Percentiles rank a stretch among this genome's conserved stretches.
Evolutionary conservation across 352 stramenopile species (phyloP).

Genomic region (Pythium oligandrum): DNA sequence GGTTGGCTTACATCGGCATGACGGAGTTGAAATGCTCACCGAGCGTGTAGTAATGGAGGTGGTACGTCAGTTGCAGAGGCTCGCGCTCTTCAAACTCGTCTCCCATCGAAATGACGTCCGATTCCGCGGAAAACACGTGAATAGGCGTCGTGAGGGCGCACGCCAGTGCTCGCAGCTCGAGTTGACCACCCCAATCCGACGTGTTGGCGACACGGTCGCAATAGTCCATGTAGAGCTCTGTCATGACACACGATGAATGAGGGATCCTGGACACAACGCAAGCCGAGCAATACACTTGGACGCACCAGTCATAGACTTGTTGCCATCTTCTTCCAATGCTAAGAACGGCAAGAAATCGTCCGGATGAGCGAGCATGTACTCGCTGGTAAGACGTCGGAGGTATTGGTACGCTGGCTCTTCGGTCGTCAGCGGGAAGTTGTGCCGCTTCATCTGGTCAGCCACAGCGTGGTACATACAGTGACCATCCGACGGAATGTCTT

Average conservation of each 20-base stretch:
- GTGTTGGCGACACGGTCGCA: slow-evolving; percentile 87
- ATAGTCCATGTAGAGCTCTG: slow-evolving; percentile 89
- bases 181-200: slow-evolving; percentile 95
- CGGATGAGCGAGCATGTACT: slow-evolving; percentile 76
- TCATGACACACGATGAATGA: neutral
- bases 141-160: slow-evolving; percentile 86
- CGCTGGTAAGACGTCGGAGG: slow-evolving; percentile 61
- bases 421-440: slow-evolving; percentile 21
- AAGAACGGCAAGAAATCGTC: slow-evolving; percentile 93
- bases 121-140: slow-evolving; percentile 89
- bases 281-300: neutral
- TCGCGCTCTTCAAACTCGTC: slow-evolving; percentile 63
- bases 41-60: slow-evolving; percentile 98
- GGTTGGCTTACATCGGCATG: slow-evolving; percentile 6
- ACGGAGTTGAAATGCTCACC: slow-evolving; percentile 99
- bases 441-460: slow-evolving; percentile 84
- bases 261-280: neutral
- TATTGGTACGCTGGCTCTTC: slow-evolving; percentile 52
- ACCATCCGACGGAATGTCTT: slow-evolving; percentile 94
- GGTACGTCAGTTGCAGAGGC: slow-evolving; percentile 91
- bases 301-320: slow-evolving; percentile 30
- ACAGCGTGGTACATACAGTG: slow-evolving; percentile 98
- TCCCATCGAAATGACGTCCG: slow-evolving; percentile 87
- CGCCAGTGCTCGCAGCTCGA: slow-evolving; percentile 93
- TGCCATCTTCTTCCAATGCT: slow-evolving; percentile 50